Evolutionary conservation across 106 monocot species (phyloP), one percentile per base, ranked within the genome.

Genomic region (Apostasia shenzhenica): DNA sequence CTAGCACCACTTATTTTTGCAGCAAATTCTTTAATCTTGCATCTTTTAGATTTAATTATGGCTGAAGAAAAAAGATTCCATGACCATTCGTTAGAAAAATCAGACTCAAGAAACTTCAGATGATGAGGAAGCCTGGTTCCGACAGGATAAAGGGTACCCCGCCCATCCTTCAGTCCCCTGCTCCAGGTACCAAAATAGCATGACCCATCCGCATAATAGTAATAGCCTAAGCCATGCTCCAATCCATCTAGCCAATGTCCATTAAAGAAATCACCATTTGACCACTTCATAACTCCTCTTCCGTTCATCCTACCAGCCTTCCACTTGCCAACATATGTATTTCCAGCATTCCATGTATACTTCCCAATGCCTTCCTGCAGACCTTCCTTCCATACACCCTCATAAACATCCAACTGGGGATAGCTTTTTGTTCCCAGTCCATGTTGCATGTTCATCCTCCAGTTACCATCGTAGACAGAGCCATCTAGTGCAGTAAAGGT

Each of bases 121-220:
- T 78, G 55, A 65, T 14, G 73, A 78, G 78, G 79, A 59, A 80
- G 71, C 63, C 79, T 86, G 61, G 70, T 84, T 66, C 84, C 89
- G 56, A 57, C 63, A 61, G 86, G 86, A 81, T 75, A 84, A 78
- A 86, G 84, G 1, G 66, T 84, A 47, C 95, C 95, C 43, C 52
- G 73, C 1, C 95, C 95, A 84, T 97, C 95, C 77, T 97, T 97
- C 48, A 92, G 79, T 39, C 95, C 95, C 55, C 67, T 89, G 69
- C 82, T 92, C 95, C 95, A 97, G 54, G 78, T 92, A 62, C 95
- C 95, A 77, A 86, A 52, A 76, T 89, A 97, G 70, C 57, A 79
- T 58, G 82, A 43, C 26, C 89, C 95, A 69, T 92, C 82, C 3
- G 70, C 67, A 74, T 81, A 92, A 63, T 82, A 86, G 66, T 89